Conservation (phyloP, 306 rosid genomes). For the Argentina anserina region DNA sequence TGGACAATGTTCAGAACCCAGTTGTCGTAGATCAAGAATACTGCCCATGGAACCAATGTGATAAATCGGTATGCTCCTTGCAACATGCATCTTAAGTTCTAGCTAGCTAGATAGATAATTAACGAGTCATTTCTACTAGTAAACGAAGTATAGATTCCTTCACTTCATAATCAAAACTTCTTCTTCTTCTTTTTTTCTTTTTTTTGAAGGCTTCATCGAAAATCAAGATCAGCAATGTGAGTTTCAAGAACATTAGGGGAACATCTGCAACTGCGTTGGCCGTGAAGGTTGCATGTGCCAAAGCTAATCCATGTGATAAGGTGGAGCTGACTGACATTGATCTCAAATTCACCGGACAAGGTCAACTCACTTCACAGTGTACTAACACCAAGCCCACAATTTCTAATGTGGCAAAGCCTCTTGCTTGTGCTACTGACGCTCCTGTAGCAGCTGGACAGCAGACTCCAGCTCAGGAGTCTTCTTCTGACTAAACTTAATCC, state of each 20-base stretch:
- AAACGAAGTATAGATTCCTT: background rate
- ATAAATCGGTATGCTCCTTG: conserved; percentile 16
- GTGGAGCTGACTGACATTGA: conserved; percentile 28
- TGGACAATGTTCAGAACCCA: conserved; percentile 37
- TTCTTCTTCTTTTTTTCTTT: background rate
- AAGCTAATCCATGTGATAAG: conserved; percentile 30
- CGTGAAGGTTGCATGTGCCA: conserved; percentile 38
- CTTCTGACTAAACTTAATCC: background rate
- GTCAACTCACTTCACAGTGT: conserved; percentile 22
- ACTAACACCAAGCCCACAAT: conserved; percentile 30
- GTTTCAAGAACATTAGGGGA: conserved; percentile 39
- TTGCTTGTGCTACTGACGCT: background rate
- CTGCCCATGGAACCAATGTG: conserved; percentile 47
- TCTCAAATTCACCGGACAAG: conserved; percentile 24
- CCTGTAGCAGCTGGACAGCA: background rate
- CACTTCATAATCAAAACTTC: background rate
- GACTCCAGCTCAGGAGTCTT: background rate
- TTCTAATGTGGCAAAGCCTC: background rate
- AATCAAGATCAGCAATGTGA: conserved; percentile 43
- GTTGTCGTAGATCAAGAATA: conserved; percentile 50
- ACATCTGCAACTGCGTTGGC: conserved; percentile 25
- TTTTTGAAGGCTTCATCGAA: conserved; percentile 27
- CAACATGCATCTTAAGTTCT: background rate
- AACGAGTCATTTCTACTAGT: background rate
- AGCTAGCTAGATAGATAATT: background rate